Conservation (phyloP, 768 basidiomycete genomes). For the Lactarius tabidus region DNA sequence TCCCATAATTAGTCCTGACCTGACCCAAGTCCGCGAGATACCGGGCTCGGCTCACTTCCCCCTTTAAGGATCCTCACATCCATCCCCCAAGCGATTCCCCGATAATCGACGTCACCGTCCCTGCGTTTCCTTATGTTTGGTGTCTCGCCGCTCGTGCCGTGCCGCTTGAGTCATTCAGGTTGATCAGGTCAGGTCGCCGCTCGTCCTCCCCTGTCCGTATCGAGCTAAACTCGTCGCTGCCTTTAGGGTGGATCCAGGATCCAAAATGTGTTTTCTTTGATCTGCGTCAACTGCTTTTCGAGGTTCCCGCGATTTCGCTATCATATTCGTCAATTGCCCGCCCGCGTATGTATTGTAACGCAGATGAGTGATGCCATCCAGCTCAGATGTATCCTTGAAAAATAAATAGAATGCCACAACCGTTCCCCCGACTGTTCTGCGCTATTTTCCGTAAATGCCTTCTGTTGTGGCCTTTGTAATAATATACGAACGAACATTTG, state of each 20-base stretch:
- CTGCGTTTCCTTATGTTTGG: slow-evolving; percentile 17
- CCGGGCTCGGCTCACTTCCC: slow-evolving; percentile 17
- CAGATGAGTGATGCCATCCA: slow-evolving; percentile 6
- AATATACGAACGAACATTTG: not conserved
- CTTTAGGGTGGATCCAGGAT: slow-evolving; percentile 16
- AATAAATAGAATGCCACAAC: slow-evolving; percentile 8
- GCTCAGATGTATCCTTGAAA: slow-evolving; percentile 4
- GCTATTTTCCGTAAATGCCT: slow-evolving; percentile 16
- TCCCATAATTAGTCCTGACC: slow-evolving; percentile 18
- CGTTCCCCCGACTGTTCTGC: slow-evolving; percentile 1
- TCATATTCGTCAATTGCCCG: slow-evolving; percentile 17
- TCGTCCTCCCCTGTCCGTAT: slow-evolving; percentile 22
- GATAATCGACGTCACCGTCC: slow-evolving; percentile 25
- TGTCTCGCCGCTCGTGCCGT: slow-evolving; percentile 10
- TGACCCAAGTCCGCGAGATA: slow-evolving; percentile 15
- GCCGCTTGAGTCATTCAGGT: not conserved
- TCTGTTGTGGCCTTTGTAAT: slow-evolving; percentile 13
- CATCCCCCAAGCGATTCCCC: slow-evolving; percentile 19
- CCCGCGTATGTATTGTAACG: not conserved
- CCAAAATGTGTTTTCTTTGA: slow-evolving; percentile 15
- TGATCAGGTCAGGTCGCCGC: slow-evolving; percentile 15
- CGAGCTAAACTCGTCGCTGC: slow-evolving; percentile 23
- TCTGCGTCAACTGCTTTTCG: slow-evolving; percentile 20
- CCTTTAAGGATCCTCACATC: slow-evolving; percentile 13
- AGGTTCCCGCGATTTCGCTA: slow-evolving; percentile 16